Percentiles rank a stretch among this genome's conserved stretches.
These are phyloP conservation scores for Ganoderma boninense DNA, from an alignment of 1,284 basidiomycete genomes.

Conservation along the genomic window DNA sequence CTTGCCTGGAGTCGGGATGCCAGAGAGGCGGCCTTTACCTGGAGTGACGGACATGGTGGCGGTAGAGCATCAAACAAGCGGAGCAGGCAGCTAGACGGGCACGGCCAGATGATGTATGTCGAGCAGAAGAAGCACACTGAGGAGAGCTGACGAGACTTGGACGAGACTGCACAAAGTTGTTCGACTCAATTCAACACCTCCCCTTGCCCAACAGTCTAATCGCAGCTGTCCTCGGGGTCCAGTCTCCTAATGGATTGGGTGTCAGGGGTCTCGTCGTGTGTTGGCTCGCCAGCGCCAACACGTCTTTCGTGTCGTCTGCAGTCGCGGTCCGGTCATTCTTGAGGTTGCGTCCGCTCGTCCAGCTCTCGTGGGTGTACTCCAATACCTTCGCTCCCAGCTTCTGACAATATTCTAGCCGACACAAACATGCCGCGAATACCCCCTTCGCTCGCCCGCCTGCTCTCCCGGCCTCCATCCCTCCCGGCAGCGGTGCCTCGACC, in stretches of 20 bases:
- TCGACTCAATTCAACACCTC: constrained; percentile 14
- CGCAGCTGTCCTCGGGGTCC: constrained; percentile 24
- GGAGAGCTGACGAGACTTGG: constrained; percentile 10
- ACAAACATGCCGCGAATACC: constrained; percentile 39
- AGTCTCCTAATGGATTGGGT: background rate
- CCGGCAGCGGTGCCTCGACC: constrained; percentile 23
- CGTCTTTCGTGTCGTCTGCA: constrained; percentile 23
- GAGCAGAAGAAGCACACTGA: constrained; percentile 12
- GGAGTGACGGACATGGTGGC: constrained; percentile 53
- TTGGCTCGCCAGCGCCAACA: constrained; percentile 13
- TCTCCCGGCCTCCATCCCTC: constrained; percentile 33
- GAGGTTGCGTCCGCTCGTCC: background rate
- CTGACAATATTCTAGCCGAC: background rate
- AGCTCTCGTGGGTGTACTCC: constrained; percentile 11
- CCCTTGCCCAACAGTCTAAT: constrained; percentile 20
- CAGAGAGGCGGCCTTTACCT: constrained; percentile 61
- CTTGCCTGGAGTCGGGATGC: constrained; percentile 68
- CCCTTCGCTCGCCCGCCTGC: constrained; percentile 34
- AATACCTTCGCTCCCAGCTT: no score
- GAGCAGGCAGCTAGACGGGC: constrained; percentile 9
- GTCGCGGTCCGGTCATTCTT: background rate
- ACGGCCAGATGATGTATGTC: constrained; percentile 13
- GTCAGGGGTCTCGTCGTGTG: constrained; percentile 14
- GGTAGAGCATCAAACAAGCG: constrained; percentile 24
- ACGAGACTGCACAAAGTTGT: constrained; percentile 21